Evolutionary conservation across 2,329 filamentous ascomycete genomes (phyloP), one percentile per base, ranked within the genome.

Genomic region (Dryadomyces quercus-mongolicae): DNA sequence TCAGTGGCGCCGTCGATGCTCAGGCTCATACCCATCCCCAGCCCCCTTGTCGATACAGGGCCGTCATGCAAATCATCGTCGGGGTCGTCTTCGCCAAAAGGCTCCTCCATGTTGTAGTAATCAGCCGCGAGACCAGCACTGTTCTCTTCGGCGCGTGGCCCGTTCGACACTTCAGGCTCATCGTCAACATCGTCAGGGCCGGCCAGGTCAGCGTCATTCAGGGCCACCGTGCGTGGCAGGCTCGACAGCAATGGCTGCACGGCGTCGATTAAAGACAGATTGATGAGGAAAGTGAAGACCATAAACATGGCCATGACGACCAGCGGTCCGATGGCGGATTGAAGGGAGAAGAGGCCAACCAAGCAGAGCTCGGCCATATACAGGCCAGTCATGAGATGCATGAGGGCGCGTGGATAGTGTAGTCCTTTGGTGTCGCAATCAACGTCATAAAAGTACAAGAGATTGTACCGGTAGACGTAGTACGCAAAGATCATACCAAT

Each of bases 341-440:
- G 79, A 54, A 92, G 81, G 46, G 80, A 81, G 64, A 95, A 93
- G 42, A 95, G 77, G 52, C 89, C 89, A 58, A 94, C 81, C 61
- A 95, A 72, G 66, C 86, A 91, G 54, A 91, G 70, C 62, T 92
- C 83, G 1, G 84, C 80, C 15, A 95, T 72, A 68, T 95, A 95
- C 49, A 93, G 75, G 52, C 90, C 89, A 2, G 84, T 80, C 46
- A 92, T 81, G 36, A 93, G 78, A 58, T 97, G 91, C 72, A 95
- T 88, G 46, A 97, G 76, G 5, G 88, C 91, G 22, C 88, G 86
- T 1, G 89, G 86, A 65, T 95, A 97, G 63, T 89, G 83, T 21
- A 92, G 81, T 50, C 93, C 92, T 63, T 88, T 88, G 49, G 90
- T 95, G 65, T 97, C 91, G 59, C 95, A 82, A 58, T 82, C 74